Evolutionary conservation across 345 rosid genomes (phyloP), one percentile per base, ranked within the genome.

Genomic region (Diplotaxis tenuifolia): DNA sequence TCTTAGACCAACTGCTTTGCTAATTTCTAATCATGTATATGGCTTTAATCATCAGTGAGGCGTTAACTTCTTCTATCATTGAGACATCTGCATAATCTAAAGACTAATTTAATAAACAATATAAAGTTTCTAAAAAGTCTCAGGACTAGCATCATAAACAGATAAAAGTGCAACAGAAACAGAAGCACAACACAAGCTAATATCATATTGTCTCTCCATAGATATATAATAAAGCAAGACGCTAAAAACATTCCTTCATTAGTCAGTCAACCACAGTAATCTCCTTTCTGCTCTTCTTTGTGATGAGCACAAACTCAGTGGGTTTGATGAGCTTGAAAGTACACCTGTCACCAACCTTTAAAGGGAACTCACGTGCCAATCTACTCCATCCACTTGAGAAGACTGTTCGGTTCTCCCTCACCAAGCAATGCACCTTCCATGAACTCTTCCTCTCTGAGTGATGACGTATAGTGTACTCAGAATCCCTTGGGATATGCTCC

Each of bases 251-350:
- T 61, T 40, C 49, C 8, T 31, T 29, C 9, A 59, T 65, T 59
- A 42, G 4, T 65, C 65, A 42, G 4, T 22, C 60, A 0, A 65
- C 19, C 49, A n/a, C 32, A 55, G 49, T 32, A 19, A 36, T 19
- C 34, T 68, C 31, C 23, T 53, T 20, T 14, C 21, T 40, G 23
- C 15, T 1, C 29, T 75, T 68, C 57, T 68, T 68, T 54, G 61
- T 16, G 54, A 32, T 2, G 36, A 76, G 79, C 9, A 63, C 7
- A 56, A 76, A 56, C 55, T 70, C 71, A 0, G 18, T 22, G 7
- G 75, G 67, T 23, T 76, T 36, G 12, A 65, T 45, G 62, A 76
- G 75, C 75, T 57, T 57, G 20, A 70, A 47, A 9, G 55, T 76
- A 65, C 65, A 65, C 7, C 0, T 27, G 42, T 70, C 75, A 63